Percentiles rank a stretch among this genome's conserved stretches.
Evolutionary conservation across 192 early-diverging fungal species (phyloP).

Genomic region (Thamnidium elegans): DNA sequence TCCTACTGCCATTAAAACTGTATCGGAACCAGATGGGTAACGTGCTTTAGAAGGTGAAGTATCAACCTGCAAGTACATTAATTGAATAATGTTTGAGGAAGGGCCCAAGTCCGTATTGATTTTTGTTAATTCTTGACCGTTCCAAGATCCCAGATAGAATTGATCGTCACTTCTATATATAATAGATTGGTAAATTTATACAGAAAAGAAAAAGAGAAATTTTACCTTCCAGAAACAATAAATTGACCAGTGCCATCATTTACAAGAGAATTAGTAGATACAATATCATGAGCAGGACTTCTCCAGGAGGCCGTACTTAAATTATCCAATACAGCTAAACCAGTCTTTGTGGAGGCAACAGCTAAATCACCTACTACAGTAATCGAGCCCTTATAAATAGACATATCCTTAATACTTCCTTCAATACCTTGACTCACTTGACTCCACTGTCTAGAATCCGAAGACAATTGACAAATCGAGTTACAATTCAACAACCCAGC

Average conservation of each 20-base stretch:
- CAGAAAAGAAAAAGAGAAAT: background rate
- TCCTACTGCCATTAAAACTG: conserved; percentile 43
- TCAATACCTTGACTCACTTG: conserved; percentile 14
- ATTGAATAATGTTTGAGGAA: conserved; percentile 9
- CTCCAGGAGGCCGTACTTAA: background rate
- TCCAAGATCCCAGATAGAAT: conserved; percentile 11
- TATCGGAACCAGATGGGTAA: conserved; percentile 8
- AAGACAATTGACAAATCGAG: conserved; percentile 29
- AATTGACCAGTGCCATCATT: background rate
- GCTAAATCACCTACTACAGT: conserved; percentile 5
- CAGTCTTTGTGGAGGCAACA: conserved; percentile 2
- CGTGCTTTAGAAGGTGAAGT: conserved; percentile 7
- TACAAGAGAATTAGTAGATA: background rate
- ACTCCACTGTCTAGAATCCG: conserved; percentile 27
- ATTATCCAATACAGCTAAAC: background rate
- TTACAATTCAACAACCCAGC: conserved; percentile 36
- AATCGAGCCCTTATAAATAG: conserved; percentile 30
- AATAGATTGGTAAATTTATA: background rate
- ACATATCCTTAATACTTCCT: conserved; percentile 37
- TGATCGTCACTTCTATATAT: background rate
- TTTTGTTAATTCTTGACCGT: conserved; percentile 5
- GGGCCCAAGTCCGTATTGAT: conserved; percentile 17
- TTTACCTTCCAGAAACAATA: conserved; percentile 38
- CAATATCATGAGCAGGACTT: background rate
- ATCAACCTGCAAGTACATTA: conserved; percentile 14